Evolutionary conservation across 257 asterid species (phyloP).

Genomic region (Nicotiana obtusifolia): DNA sequence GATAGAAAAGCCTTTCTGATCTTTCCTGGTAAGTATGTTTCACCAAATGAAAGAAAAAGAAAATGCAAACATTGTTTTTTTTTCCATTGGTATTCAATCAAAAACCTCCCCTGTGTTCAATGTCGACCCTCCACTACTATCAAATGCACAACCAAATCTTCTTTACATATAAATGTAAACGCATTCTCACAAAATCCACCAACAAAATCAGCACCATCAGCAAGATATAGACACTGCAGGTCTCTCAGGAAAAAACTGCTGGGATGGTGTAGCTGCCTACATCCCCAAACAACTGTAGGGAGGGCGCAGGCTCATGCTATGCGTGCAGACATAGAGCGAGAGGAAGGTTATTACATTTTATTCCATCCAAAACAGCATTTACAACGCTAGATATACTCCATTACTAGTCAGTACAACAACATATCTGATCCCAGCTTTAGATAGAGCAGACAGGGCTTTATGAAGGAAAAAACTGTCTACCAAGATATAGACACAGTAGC

Average conservation of each 20-base stretch:
- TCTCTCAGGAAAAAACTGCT: too few relatives aligned
- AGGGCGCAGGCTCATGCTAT: not conserved
- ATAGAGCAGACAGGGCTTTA: not conserved
- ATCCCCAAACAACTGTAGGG: not conserved
- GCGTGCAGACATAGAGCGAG: not conserved
- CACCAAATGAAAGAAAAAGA: not conserved
- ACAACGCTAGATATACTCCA: constrained; percentile 2
- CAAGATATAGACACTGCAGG: not conserved
- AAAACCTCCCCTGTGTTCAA: not conserved
- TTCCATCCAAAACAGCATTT: not conserved
- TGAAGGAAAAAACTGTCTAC: not conserved
- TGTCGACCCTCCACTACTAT: not conserved
- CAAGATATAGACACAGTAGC: not conserved
- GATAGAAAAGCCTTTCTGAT: not conserved
- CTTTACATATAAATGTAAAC: not conserved
- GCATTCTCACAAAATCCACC: not conserved
- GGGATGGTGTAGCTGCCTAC: too few relatives aligned
- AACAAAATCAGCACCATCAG: not conserved
- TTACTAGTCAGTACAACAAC: constrained; percentile 9
- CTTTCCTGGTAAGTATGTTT: not conserved
- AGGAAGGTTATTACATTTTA: constrained; percentile 2
- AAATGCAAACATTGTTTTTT: not conserved
- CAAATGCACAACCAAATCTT: not conserved
- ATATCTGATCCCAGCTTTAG: not conserved
- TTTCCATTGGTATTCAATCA: not conserved